Conservation (phyloP, 352 stramenopile genomes). For the Phytophthora cryptogea region DNA sequence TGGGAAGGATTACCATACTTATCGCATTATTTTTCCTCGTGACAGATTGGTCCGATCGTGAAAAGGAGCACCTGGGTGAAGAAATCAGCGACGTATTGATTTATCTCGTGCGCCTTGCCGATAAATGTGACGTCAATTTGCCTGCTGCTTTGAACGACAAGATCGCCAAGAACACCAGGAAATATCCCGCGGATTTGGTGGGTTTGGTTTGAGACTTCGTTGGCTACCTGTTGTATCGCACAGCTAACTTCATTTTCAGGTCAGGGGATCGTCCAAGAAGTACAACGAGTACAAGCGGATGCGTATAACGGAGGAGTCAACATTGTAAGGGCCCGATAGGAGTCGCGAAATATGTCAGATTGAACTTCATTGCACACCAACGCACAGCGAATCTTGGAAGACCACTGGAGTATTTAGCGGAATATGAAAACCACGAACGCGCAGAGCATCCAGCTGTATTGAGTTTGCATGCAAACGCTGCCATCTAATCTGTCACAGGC, state of each 20-base stretch:
- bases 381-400: not conserved
- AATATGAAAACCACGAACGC: conserved; percentile 34
- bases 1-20: no score
- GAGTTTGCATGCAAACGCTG: conserved; percentile 27
- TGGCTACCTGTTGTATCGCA: not conserved
- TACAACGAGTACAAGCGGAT: conserved; percentile 82
- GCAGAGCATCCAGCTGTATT: conserved; percentile 36
- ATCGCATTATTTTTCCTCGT: conserved; percentile 1
- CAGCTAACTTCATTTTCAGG: conserved; percentile 24
- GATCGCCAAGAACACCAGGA: conserved; percentile 89
- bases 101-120: conserved; percentile 95
- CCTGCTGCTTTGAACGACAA: conserved; percentile 90
- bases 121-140: conserved; percentile 92
- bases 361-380: not conserved
- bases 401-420: not conserved
- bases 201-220: conserved; percentile 1
- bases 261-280: conserved; percentile 75
- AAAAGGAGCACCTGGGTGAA: conserved; percentile 93
- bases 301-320: conserved; percentile 51
- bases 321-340: conserved; percentile 33
- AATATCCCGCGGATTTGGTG: conserved; percentile 74
- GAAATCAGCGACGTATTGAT: conserved; percentile 98
- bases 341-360: not conserved
- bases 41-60: conserved; percentile 70
- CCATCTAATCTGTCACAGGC: conserved; percentile 24